phyloP scores from a whole-genome alignment of 805 yeast genomes.

The Scheffersomyces stipitis region DNA sequence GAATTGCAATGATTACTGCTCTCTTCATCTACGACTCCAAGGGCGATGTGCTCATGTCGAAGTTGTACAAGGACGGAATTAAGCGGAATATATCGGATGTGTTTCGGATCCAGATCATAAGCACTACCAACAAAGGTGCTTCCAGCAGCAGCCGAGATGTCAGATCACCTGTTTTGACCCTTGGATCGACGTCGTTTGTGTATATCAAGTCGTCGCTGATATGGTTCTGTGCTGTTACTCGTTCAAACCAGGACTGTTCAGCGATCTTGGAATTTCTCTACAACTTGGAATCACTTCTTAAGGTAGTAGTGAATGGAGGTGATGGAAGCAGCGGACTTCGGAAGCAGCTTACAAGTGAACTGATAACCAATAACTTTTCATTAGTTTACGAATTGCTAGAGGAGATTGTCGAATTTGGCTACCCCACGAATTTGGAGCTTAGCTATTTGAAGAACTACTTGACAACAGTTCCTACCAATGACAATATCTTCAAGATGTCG shows the following conservation, averaged over 20 bases:
- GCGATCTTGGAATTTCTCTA: constrained; percentile 75
- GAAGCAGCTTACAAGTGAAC: constrained; percentile 27
- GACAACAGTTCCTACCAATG: constrained; percentile 14
- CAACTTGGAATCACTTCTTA: constrained; percentile 55
- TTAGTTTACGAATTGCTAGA: constrained; percentile 75
- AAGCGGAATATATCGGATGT: constrained; percentile 81
- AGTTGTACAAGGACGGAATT: constrained; percentile 71
- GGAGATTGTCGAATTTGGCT: constrained; percentile 75
- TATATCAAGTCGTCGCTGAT: constrained; percentile 63
- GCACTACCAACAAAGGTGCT: constrained; percentile 28
- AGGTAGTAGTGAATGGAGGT: constrained; percentile 21
- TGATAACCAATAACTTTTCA: constrained; percentile 64
- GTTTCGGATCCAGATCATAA: constrained; percentile 88
- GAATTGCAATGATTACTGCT: constrained; percentile 84
- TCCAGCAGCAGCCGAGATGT: constrained; percentile 19
- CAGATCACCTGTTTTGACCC: constrained; percentile 56
- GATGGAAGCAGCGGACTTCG: constrained; percentile 4
- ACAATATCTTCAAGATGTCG: constrained; percentile 17
- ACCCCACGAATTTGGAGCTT: constrained; percentile 64
- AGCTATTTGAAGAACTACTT: constrained; percentile 21
- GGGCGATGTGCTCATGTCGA: constrained; percentile 82
- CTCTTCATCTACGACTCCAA: constrained; percentile 73
- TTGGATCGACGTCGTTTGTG: constrained; percentile 90
- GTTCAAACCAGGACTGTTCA: constrained; percentile 85
- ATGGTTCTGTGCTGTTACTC: constrained; percentile 86